phyloP scores from a whole-genome alignment of 495 filamentous ascomycete species.

The Chaetomium tenue region DNA sequence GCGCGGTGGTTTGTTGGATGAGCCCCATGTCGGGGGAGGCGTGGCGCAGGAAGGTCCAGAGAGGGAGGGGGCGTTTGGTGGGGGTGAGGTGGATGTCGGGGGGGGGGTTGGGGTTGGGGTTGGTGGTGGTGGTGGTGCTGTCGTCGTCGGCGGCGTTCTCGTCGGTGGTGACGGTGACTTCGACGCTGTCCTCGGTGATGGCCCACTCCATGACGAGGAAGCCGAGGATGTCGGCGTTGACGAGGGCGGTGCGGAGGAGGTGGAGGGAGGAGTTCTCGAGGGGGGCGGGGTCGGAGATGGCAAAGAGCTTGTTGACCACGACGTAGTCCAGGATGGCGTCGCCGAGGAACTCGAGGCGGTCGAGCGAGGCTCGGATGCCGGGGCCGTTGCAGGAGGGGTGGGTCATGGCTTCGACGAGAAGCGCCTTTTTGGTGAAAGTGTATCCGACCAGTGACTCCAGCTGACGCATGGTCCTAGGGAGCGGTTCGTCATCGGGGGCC shows the following conservation, averaged over 20 bases:
- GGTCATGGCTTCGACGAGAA: conserved; percentile 83
- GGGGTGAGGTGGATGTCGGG: conserved; percentile 3
- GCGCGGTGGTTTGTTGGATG: conserved; percentile 43
- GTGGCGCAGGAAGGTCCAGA: conserved; percentile 72
- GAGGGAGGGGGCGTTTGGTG: conserved; percentile 36
- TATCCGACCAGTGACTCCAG: conserved; percentile 66
- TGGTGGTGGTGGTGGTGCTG: conserved; percentile 4
- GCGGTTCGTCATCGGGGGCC: conserved; percentile 30
- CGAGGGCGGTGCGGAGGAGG: conserved; percentile 66
- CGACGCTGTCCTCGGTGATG: conserved; percentile 35
- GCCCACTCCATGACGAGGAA: conserved; percentile 68
- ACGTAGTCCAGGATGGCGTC: conserved; percentile 83
- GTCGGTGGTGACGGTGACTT: conserved; percentile 22
- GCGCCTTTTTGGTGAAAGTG: conserved; percentile 63
- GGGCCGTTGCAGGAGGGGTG: conserved; percentile 64
- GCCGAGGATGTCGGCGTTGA: conserved; percentile 86
- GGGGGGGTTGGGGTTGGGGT: conserved; percentile 16
- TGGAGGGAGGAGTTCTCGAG: conserved; percentile 70
- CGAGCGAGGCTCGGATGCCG: conserved; percentile 61
- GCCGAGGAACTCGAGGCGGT: conserved; percentile 88
- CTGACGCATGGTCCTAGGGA: conserved; percentile 32
- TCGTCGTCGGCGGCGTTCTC: background rate
- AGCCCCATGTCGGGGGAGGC: conserved; percentile 43
- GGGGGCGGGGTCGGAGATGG: conserved; percentile 30
- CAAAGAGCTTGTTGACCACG: conserved; percentile 53